Evolutionary conservation across 2,329 filamentous ascomycete genomes (phyloP), one percentile per base, ranked within the genome.

Genomic region (Fusarium staphyleae): DNA sequence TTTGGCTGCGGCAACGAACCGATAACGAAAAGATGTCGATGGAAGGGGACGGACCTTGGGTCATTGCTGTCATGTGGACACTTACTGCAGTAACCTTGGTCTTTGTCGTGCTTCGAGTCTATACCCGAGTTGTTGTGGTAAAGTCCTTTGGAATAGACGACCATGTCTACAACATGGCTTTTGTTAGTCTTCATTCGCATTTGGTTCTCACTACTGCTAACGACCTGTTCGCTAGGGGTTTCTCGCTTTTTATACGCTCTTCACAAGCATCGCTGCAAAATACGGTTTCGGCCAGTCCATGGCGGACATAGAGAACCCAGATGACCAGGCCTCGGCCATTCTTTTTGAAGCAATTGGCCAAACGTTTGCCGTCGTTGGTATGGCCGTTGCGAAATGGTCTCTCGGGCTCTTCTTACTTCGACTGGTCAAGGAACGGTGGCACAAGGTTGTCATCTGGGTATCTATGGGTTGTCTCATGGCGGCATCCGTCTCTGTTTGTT

Each of bases 331-430:
- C 2, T 34, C 59, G 1, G 71, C 73, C 1, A 61, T 63, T 14
- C 62, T 73, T 15, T 67, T 65, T 57, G 69, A 73, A 48, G 57
- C 60, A 12, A 68, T 72, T 5, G 70, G 71, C 3, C 72, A 75
- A 44, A 68, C 68, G 0, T 75, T 77, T 26, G 71, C 71, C 1
- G 62, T 77, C 5, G 40, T 74, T 2, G 75, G 73, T 11, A 77
- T 75, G 67, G 71, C 70, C 5, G 60, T 72, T 6, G 72, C 74
- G 0, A 78, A 78, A 29, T 55, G 65, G 42, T 75, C 75, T 0
- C 60, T 77, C 0, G 74, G 72, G 0, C 66, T 75, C 8, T 77
- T 77, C 43, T 48, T 78, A 8, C 58, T 76, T 3, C 70, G 74
- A 0, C 62, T 77, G 13, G 72, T 76, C 10, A 66, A 65, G 3